phyloP scores from a whole-genome alignment of 345 rosid species.

The Gossypium rotundifolium region DNA sequence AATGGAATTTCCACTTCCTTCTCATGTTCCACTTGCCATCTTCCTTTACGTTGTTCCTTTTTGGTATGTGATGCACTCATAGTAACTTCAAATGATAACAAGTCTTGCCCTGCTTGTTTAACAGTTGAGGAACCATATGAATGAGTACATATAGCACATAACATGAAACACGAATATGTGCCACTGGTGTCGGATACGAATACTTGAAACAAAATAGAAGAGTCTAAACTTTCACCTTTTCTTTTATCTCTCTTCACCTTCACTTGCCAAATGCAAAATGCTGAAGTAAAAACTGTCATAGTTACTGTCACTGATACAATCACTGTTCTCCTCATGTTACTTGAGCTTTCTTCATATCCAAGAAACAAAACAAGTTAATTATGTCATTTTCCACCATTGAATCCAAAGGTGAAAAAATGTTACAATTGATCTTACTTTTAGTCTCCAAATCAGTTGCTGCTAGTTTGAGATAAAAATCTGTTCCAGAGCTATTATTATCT shows the following conservation, averaged over 20 bases:
- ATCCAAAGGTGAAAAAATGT: not conserved
- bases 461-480: not conserved
- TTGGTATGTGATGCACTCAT: not conserved
- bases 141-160: not conserved
- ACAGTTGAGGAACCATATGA: not conserved
- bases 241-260: not conserved
- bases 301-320: not conserved
- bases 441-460: not conserved
- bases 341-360: not conserved
- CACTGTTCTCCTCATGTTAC: not conserved
- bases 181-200: no score
- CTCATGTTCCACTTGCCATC: not conserved
- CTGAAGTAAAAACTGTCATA: not conserved
- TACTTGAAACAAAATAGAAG: no score
- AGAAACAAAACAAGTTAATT: not conserved
- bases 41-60: not conserved
- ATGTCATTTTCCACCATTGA: not conserved
- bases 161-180: no score
- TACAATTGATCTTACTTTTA: not conserved
- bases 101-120: constrained; percentile 4
- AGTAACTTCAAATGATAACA: constrained; percentile 5
- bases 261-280: not conserved
- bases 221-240: not conserved
- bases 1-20: constrained; percentile 7
- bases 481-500: not conserved